These are phyloP conservation scores for Alternaria dauci DNA, from an alignment of 2,329 filamentous ascomycete species.

Conservation along the genomic window DNA sequence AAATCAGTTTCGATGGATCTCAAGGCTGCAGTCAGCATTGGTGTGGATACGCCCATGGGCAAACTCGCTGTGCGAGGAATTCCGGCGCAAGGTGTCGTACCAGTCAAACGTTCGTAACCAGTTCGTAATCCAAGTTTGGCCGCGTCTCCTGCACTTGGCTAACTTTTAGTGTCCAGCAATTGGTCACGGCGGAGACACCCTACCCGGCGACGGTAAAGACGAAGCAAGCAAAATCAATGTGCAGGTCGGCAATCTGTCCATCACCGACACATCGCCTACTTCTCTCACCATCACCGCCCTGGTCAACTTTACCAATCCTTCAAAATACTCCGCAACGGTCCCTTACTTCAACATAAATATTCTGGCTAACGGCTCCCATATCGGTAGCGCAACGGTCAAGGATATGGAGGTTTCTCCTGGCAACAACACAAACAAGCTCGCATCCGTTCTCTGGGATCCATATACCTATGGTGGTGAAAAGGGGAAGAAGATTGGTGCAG, in stretches of 20 bases:
- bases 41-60: slow-evolving; percentile 82
- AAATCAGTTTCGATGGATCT: slow-evolving; percentile 76
- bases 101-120: slow-evolving; percentile 89
- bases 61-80: slow-evolving; percentile 82
- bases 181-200: slow-evolving; percentile 57
- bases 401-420: slow-evolving; percentile 72
- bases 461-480: slow-evolving; percentile 66
- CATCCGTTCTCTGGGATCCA: slow-evolving; percentile 80
- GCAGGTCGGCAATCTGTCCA: slow-evolving; percentile 73
- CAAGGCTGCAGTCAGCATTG: slow-evolving; percentile 81
- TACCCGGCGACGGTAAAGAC: slow-evolving; percentile 42
- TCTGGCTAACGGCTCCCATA: slow-evolving; percentile 72
- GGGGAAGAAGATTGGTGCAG: slow-evolving; percentile 69
- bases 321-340: slow-evolving; percentile 81
- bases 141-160: slow-evolving; percentile 33
- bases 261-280: slow-evolving; percentile 75
- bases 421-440: slow-evolving; percentile 72
- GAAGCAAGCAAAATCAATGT: slow-evolving; percentile 65
- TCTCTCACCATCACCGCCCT: slow-evolving; percentile 75
- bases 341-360: slow-evolving; percentile 82
- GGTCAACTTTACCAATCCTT: slow-evolving; percentile 90
- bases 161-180: slow-evolving; percentile 48
- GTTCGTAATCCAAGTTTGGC: slow-evolving; percentile 51
- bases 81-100: slow-evolving; percentile 82
- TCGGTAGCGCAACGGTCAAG: slow-evolving; percentile 77